phyloP scores from a whole-genome alignment of 345 rosid genomes.

The Eucalyptus melliodora region DNA sequence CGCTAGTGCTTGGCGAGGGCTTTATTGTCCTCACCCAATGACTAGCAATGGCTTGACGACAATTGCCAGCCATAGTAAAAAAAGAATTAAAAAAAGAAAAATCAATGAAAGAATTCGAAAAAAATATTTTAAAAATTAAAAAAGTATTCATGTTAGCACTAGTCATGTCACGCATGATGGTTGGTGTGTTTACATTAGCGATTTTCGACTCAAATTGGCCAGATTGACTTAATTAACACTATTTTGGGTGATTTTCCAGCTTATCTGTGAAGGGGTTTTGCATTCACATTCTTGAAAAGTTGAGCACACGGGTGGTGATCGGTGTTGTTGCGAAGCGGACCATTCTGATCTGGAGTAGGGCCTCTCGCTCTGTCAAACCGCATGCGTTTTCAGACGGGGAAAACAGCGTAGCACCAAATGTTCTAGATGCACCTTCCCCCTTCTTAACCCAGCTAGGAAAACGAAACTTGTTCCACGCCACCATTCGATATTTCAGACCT shows the following conservation, averaged over 20 bases:
- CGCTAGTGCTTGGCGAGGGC: rapidly evolving
- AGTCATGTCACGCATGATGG: rapidly evolving
- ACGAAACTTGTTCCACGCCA: not conserved
- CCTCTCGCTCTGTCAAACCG: not conserved
- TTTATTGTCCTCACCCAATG: not conserved
- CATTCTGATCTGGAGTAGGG: not conserved
- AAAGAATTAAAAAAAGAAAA: too few species aligned
- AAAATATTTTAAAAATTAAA: too few species aligned
- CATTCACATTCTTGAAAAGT: not conserved
- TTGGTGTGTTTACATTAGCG: not conserved
- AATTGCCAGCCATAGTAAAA: too few species aligned
- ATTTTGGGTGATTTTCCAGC: not conserved
- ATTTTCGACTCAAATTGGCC: not conserved
- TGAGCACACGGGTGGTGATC: not conserved
- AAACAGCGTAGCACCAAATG: not conserved
- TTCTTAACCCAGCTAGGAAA: not conserved
- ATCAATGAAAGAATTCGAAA: too few species aligned
- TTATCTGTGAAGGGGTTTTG: not conserved
- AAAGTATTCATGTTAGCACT: rapidly evolving
- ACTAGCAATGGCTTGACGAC: not conserved
- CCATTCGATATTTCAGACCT: not conserved
- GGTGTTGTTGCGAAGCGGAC: not conserved
- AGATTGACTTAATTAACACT: too few species aligned
- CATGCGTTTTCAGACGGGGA: not conserved
- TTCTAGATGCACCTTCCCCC: not conserved